A percentile compares a stretch with the other conserved stretches of the same genome.
phyloP scores from a whole-genome alignment of 768 basidiomycete genomes.

The Lentinula sp. region DNA sequence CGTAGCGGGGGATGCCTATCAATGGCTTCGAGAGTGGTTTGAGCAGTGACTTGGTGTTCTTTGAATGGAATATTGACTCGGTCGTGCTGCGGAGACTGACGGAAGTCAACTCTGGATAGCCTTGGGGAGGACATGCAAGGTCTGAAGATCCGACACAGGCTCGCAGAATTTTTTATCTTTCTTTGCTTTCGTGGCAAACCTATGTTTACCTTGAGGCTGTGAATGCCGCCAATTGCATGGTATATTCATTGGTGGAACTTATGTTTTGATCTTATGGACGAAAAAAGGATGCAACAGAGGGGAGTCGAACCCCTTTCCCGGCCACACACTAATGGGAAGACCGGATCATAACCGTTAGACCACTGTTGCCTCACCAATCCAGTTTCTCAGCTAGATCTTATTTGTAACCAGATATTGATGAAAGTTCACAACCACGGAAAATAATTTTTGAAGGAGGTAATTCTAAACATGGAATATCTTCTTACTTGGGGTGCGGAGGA shows the following conservation, averaged over 20 bases:
- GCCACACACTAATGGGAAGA: background rate
- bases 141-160: background rate
- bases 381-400: too few relatives aligned
- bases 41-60: background rate
- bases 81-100: background rate
- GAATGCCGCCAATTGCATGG: too few relatives aligned
- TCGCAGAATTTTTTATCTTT: slow-evolving; percentile 1
- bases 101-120: background rate
- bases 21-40: slow-evolving; percentile 4
- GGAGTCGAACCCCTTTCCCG: background rate
- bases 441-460: too few relatives aligned
- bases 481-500: too few relatives aligned
- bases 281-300: background rate
- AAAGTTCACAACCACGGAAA: too few relatives aligned
- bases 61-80: background rate
- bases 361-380: background rate
- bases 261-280: background rate
- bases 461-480: too few relatives aligned
- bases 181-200: slow-evolving; percentile 4
- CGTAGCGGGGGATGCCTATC: slow-evolving; percentile 4
- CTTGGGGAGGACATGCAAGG: background rate
- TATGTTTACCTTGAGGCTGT: too few relatives aligned
- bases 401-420: too few relatives aligned
- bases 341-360: background rate
- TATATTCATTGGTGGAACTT: background rate